These are phyloP conservation scores for Metrosideros polymorpha DNA, from an alignment of 441 rosid genomes.

Conservation along the genomic window DNA sequence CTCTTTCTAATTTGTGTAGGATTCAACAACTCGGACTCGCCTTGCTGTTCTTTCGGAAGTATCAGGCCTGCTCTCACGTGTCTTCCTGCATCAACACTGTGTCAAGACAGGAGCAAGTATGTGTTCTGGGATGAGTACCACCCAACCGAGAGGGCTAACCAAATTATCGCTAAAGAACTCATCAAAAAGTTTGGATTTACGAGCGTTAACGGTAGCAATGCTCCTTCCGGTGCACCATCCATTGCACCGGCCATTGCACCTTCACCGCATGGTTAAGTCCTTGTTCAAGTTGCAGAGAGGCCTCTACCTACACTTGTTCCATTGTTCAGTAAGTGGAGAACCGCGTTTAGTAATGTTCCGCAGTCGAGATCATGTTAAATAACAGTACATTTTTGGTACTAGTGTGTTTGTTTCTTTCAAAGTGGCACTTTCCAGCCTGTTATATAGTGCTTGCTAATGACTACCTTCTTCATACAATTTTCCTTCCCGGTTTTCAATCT, in stretches of 20 bases:
- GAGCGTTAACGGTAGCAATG: slow-evolving; percentile 8
- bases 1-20: slow-evolving; percentile 28
- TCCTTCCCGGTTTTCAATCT: not conserved
- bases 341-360: not conserved
- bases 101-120: slow-evolving; percentile 78
- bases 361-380: not conserved
- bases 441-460: not conserved
- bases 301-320: not conserved
- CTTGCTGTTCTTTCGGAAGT: slow-evolving; percentile 79
- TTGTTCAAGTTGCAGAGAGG: not conserved
- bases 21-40: slow-evolving; percentile 72
- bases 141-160: slow-evolving; percentile 74
- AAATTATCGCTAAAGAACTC: slow-evolving; percentile 67
- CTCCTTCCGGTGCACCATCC: slow-evolving; percentile 49
- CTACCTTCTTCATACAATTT: not conserved
- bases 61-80: slow-evolving; percentile 92
- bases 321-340: not conserved
- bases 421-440: not conserved
- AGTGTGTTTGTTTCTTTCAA: not conserved
- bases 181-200: slow-evolving; percentile 56
- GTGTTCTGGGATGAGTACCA: slow-evolving; percentile 98
- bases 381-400: not conserved
- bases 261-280: not conserved
- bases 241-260: not conserved
- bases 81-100: slow-evolving; percentile 68